These are phyloP conservation scores for Mychonastes homosphaera DNA, from an alignment of 139 green algal genomes.

Conservation along the genomic window DNA sequence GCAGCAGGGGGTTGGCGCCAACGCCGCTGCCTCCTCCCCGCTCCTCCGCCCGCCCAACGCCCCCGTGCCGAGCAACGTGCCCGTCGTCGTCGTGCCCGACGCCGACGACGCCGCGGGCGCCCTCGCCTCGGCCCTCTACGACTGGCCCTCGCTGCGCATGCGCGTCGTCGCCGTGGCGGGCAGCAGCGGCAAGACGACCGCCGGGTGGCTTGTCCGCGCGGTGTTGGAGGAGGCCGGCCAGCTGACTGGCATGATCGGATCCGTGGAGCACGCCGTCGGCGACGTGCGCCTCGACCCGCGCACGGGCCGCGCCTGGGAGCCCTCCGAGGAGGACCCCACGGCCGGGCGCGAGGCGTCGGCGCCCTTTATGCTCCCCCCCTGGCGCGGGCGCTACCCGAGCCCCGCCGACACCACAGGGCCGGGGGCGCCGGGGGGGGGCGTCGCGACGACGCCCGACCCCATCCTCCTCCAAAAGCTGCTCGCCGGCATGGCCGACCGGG, in stretches of 20 bases:
- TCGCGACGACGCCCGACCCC: background rate
- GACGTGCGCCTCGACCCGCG: slow-evolving; percentile 51
- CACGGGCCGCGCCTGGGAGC: too few relatives aligned
- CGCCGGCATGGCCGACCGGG: slow-evolving; percentile 71
- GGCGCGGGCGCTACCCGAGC: slow-evolving; percentile 13
- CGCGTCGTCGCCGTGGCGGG: slow-evolving; percentile 65
- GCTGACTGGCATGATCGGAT: slow-evolving; percentile 52
- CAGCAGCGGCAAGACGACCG: slow-evolving; percentile 89
- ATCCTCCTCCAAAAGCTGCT: slow-evolving; percentile 58
- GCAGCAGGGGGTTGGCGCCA: too few relatives aligned
- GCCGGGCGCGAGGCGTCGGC: slow-evolving; percentile 47
- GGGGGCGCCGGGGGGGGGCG: background rate
- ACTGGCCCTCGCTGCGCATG: slow-evolving; percentile 32
- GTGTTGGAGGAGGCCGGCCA: slow-evolving; percentile 73
- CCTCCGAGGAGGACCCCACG: slow-evolving; percentile 49
- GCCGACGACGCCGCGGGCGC: slow-evolving; percentile 19
- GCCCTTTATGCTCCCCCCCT: slow-evolving; percentile 66
- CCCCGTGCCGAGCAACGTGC: slow-evolving; percentile 27
- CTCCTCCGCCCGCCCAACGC: too few relatives aligned
- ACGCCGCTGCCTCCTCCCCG: too few relatives aligned
- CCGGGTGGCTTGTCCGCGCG: slow-evolving; percentile 73
- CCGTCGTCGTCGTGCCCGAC: slow-evolving; percentile 34
- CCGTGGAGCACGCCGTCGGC: slow-evolving; percentile 59
- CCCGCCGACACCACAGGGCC: background rate
- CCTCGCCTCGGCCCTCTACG: slow-evolving; percentile 59